Evolutionary conservation across 2,329 filamentous ascomycete genomes (phyloP), one percentile per base, ranked within the genome.

Genomic region (Alternaria sp.): DNA sequence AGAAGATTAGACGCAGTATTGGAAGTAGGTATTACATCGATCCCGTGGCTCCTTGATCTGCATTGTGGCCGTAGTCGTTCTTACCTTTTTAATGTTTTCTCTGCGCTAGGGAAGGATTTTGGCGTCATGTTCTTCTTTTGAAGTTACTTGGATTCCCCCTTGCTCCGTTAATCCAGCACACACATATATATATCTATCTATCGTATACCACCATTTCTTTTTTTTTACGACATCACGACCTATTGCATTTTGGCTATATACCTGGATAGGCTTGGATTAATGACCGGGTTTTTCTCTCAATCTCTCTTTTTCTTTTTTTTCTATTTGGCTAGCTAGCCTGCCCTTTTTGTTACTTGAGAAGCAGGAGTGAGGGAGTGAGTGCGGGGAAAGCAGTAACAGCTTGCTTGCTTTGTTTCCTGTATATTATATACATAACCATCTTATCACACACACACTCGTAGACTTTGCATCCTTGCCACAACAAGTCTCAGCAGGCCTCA

Each of bases 1-100:
- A 84, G 61, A 80, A 77, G 57, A 74, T 88, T 50, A 81, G 85
- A 62, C 79, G 80, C 54, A 84, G 80, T 54, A 88, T 88, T 67
- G 82, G 83, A 2, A 72, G 74, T 14, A 75, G 78, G 54, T 77
- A 80, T 68, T 79, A 74, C 53, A 65, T 74, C 14, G 74, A 77
- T 45, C 65, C 61, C 4, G 60, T 57, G 11, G 56, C 29, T 11
- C 51, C 50, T 5, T 42, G 26, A 31, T 58, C 55, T 23, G 21
- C 33, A 1, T 48, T 10, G 8, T 26, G 21, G 7, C 44, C 10
- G 1, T n/a, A 40, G 21, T 17, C 17, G 17, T 17, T 17, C 17
- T 17, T 17, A 17, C 17, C 44, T 48, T 34, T 48, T 48, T 5
- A 6, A 33, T n/a, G 7, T 36, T 17, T 14, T n/a, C 23, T 13